Conservation (phyloP, 352 stramenopile species). For the Pythium brachiatum region DNA sequence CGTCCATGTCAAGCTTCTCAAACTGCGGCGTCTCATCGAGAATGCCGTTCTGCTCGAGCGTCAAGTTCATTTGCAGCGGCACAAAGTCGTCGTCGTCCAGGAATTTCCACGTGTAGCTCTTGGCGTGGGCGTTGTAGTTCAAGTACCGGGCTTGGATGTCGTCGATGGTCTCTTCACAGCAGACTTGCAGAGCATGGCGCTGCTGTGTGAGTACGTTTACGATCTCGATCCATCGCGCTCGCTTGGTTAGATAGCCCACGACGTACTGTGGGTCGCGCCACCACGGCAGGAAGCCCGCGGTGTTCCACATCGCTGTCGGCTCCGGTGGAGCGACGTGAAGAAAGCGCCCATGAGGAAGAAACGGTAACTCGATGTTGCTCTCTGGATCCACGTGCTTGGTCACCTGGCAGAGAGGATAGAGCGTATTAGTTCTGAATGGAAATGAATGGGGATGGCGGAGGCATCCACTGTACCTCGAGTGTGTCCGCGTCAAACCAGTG, state of each 20-base stretch:
- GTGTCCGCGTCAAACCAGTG: conserved; percentile 89
- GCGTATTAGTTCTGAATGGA: too few relatives aligned
- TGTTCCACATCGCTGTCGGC: conserved; percentile 72
- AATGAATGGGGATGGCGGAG: too few relatives aligned
- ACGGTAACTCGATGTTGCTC: conserved; percentile 72
- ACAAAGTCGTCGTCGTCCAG: conserved; percentile 87
- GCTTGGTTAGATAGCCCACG: conserved; percentile 69
- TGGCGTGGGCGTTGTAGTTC: conserved; percentile 83
- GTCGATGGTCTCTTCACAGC: conserved; percentile 82
- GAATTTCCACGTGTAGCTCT: conserved; percentile 93
- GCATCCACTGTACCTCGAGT: conserved; percentile 68
- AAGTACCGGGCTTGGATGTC: conserved; percentile 90
- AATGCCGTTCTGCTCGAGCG: conserved; percentile 88
- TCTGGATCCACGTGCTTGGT: conserved; percentile 79
- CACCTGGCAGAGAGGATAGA: conserved; percentile 35
- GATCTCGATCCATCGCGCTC: conserved; percentile 74
- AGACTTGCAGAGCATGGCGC: conserved; percentile 76
- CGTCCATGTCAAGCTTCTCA: conserved; percentile 83
- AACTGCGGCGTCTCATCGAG: conserved; percentile 78
- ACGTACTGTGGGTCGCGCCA: conserved; percentile 80
- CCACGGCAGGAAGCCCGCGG: conserved; percentile 77
- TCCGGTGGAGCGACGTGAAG: conserved; percentile 85
- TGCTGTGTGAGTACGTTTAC: conserved; percentile 92
- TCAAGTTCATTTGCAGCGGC: conserved; percentile 84
- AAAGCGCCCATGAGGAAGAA: conserved; percentile 83